Percentiles rank a stretch among this genome's conserved stretches.
These are phyloP conservation scores for Lophium mytilinum DNA, from an alignment of 495 filamentous ascomycete species.

Conservation along the genomic window DNA sequence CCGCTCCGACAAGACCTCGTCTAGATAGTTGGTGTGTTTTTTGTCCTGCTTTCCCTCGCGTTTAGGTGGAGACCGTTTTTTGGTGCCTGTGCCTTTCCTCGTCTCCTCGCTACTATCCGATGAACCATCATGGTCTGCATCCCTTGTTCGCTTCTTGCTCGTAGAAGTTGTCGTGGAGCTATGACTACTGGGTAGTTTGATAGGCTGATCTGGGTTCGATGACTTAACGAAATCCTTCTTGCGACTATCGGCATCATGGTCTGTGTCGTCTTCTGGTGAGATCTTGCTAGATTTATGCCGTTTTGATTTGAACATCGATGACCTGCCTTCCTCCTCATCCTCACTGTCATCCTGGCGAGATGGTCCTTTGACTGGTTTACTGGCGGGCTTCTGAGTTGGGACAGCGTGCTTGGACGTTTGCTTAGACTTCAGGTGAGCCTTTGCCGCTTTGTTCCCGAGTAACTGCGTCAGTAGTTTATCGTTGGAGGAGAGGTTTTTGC, in stretches of 20 bases:
- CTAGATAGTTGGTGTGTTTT: conserved; percentile 26
- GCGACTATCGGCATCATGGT: no score
- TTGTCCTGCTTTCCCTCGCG: background rate
- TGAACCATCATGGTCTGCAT: background rate
- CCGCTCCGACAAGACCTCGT: conserved; percentile 34
- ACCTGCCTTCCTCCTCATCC: conserved; percentile 29
- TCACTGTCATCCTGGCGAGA: conserved; percentile 16
- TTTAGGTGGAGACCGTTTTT: background rate
- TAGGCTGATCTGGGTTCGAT: background rate
- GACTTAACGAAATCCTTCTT: no score
- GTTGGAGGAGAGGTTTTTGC: conserved; percentile 32
- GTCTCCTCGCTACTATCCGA: background rate
- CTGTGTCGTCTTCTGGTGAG: background rate
- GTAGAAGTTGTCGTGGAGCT: background rate
- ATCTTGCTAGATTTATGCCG: conserved; percentile 10
- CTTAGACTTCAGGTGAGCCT: conserved; percentile 16
- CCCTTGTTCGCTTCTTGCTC: background rate
- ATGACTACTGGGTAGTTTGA: background rate
- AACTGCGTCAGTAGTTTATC: conserved; percentile 39
- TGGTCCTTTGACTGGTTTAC: background rate
- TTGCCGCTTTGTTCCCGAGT: conserved; percentile 36
- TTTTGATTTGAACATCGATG: conserved; percentile 29
- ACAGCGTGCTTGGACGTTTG: conserved; percentile 24
- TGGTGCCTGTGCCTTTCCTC: conserved; percentile 11
- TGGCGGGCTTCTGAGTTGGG: conserved; percentile 11